Evolutionary conservation across 1,284 basidiomycete species (phyloP).

Genomic region (Trichosporon ovoides): DNA sequence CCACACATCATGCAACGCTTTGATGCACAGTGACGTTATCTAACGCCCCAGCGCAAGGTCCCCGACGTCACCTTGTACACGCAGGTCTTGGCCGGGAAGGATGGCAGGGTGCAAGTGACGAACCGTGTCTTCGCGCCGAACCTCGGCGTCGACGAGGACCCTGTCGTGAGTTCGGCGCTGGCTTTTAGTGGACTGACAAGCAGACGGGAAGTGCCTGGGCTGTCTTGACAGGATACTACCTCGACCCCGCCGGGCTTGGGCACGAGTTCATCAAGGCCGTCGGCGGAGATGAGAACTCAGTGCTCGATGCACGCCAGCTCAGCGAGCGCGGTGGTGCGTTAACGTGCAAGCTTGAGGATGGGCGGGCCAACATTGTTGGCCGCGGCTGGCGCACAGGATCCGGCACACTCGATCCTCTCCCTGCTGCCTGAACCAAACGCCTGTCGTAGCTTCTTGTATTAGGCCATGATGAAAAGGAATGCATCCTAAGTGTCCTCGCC

Average conservation of each 20-base stretch:
- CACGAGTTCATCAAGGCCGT: not conserved
- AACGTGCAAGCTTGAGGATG: conserved; percentile 8
- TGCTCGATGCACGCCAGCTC: conserved; percentile 14
- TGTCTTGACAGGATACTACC: conserved; percentile 34
- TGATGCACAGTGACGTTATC: not conserved
- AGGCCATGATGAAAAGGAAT: not conserved
- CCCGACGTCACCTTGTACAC: conserved; percentile 24
- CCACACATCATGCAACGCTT: no score
- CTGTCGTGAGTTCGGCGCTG: conserved; percentile 29
- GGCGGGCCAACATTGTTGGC: conserved; percentile 14
- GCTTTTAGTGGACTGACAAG: not conserved
- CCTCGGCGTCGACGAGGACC: conserved; percentile 37
- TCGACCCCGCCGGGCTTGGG: conserved; percentile 9
- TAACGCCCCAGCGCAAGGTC: conserved; percentile 1
- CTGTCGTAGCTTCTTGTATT: no score
- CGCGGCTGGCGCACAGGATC: conserved; percentile 12
- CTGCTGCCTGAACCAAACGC: not conserved
- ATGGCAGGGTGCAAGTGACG: conserved; percentile 7
- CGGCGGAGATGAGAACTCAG: not conserved
- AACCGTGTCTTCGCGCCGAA: conserved; percentile 32
- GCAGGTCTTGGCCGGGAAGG: conserved; percentile 16
- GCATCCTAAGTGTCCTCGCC: not conserved
- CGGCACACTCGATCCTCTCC: conserved; percentile 15
- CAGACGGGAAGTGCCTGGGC: conserved; percentile 39
- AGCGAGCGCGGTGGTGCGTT: conserved; percentile 14